Conservation (phyloP, 768 basidiomycete species). For the Collybia sp. region DNA sequence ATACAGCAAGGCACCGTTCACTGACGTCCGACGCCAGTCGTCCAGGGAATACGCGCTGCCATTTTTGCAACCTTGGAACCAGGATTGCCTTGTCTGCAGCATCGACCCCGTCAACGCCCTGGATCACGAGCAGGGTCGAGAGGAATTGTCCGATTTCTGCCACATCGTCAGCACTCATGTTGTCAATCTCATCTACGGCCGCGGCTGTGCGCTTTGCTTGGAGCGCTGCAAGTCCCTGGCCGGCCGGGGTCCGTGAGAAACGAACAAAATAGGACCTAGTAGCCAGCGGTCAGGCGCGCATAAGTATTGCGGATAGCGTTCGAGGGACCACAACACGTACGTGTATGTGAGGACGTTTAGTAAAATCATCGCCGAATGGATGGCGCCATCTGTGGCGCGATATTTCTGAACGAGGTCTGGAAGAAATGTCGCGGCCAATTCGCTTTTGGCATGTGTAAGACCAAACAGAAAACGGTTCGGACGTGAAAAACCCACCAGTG, state of each 20-base stretch:
- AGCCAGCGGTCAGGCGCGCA: background rate
- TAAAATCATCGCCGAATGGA: constrained; percentile 20
- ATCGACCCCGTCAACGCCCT: constrained; percentile 25
- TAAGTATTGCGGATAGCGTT: background rate
- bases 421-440: constrained; percentile 34
- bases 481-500: constrained; percentile 10
- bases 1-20: constrained; percentile 27
- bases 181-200: constrained; percentile 11
- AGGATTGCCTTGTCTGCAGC: constrained; percentile 25
- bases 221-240: constrained; percentile 25
- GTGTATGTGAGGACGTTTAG: constrained; percentile 29
- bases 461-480: background rate
- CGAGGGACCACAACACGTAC: constrained; percentile 15
- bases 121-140: constrained; percentile 32
- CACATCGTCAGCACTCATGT: constrained; percentile 19
- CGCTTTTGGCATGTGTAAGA: constrained; percentile 10
- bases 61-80: constrained; percentile 25
- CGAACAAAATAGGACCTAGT: constrained; percentile 37
- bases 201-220: constrained; percentile 31
- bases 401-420: constrained; percentile 26
- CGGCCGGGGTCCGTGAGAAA: constrained; percentile 24
- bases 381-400: constrained; percentile 14
- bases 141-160: constrained; percentile 34
- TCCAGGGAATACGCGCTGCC: constrained; percentile 22
- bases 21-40: constrained; percentile 26